Evolutionary conservation across 1,284 basidiomycete genomes (phyloP).

Genomic region (Cutaneotrichosporon sp.): DNA sequence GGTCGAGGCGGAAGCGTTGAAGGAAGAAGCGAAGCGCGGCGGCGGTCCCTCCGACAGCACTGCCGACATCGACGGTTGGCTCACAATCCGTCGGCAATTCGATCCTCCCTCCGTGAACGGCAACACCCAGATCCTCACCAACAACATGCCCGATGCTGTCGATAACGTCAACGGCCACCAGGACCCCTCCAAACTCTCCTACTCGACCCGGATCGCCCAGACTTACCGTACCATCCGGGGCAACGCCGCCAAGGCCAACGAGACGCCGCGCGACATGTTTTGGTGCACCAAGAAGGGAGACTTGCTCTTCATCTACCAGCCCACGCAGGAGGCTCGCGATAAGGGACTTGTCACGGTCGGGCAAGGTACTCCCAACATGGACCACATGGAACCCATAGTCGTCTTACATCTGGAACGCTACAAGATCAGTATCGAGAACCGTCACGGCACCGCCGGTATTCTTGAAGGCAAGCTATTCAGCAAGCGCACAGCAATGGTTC

Average conservation of each 20-base stretch:
- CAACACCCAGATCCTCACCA: neutral
- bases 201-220: constrained; percentile 9
- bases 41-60: constrained; percentile 17
- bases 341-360: constrained; percentile 69
- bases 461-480: constrained; percentile 72
- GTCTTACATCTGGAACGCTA: constrained; percentile 65
- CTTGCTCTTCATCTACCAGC: constrained; percentile 80
- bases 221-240: constrained; percentile 7
- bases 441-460: constrained; percentile 49
- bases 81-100: constrained; percentile 76
- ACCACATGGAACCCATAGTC: neutral
- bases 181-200: constrained; percentile 59
- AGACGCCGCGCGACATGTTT: constrained; percentile 80
- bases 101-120: constrained; percentile 51
- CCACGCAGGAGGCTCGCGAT: constrained; percentile 52
- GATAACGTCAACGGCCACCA: constrained; percentile 10
- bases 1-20: constrained; percentile 20
- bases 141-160: constrained; percentile 10
- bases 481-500: constrained; percentile 76
- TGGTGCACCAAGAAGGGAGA: constrained; percentile 81
- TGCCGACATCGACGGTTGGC: constrained; percentile 58
- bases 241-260: constrained; percentile 52
- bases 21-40: constrained; percentile 7
- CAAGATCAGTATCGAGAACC: constrained; percentile 67
- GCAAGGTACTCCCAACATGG: neutral